These are phyloP conservation scores for Entomophthora muscae DNA, from an alignment of 371 early-diverging fungal species.

Conservation along the genomic window DNA sequence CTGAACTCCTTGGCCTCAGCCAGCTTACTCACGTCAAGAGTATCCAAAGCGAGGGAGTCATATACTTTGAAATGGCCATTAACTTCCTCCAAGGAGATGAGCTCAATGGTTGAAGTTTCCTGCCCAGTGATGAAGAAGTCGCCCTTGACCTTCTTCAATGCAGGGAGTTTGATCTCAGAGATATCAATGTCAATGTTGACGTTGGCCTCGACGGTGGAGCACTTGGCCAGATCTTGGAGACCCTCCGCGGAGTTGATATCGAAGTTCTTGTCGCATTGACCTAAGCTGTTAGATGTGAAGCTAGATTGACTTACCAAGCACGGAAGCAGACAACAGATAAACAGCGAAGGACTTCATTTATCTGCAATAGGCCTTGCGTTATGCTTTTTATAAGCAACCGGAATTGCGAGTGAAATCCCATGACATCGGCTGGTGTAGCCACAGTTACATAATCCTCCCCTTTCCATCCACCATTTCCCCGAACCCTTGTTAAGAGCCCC, in stretches of 20 bases:
- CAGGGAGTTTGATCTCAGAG: not conserved
- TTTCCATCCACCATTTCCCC: too few species aligned
- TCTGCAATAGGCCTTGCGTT: too few species aligned
- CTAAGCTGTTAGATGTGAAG: not conserved
- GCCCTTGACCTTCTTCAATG: not conserved
- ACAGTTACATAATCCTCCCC: too few species aligned
- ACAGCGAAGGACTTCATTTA: too few species aligned
- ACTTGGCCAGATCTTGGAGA: not conserved
- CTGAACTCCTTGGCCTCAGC: not conserved
- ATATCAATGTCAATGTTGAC: not conserved
- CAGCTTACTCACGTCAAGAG: not conserved
- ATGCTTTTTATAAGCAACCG: too few species aligned
- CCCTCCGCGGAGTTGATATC: not conserved
- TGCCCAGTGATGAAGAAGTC: not conserved
- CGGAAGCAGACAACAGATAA: not conserved
- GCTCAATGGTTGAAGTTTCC: not conserved
- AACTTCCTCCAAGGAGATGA: not conserved
- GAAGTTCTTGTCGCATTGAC: not conserved
- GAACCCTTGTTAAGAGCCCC: too few species aligned
- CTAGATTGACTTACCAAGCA: not conserved
- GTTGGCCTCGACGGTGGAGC: not conserved
- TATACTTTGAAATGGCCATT: not conserved
- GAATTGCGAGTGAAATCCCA: too few species aligned
- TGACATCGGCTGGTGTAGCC: too few species aligned
- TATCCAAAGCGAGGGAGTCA: not conserved